phyloP scores from a whole-genome alignment of 78 protist genomes.

The Polysphondylium violaceum region DNA sequence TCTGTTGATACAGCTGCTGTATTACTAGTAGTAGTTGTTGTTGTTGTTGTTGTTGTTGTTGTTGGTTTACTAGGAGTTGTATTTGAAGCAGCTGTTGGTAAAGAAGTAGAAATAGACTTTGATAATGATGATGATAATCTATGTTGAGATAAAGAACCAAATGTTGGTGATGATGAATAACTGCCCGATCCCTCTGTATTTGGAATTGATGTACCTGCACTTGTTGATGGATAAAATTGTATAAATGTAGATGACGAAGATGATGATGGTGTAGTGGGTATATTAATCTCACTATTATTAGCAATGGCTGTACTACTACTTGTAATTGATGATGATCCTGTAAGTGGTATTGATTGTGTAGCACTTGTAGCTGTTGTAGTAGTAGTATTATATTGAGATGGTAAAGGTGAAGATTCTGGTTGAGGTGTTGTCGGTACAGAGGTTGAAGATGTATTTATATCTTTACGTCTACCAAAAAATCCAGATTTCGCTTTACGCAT shows the following conservation, averaged over 20 bases:
- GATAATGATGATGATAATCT: constrained; percentile 44
- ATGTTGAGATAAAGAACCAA: constrained; percentile 60
- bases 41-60: neutral
- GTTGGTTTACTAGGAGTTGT: neutral
- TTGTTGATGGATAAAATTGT: constrained; percentile 26
- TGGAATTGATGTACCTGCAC: neutral
- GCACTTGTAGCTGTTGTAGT: neutral
- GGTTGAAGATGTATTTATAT: neutral
- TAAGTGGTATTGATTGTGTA: constrained; percentile 1
- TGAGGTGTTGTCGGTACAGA: constrained; percentile 12
- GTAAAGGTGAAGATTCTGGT: neutral
- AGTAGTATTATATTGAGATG: neutral
- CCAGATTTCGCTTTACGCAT: constrained; percentile 4
- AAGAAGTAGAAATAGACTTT: neutral
- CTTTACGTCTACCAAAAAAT: neutral
- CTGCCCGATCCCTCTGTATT: constrained; percentile 6
- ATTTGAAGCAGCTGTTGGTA: constrained; percentile 1
- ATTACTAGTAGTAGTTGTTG: neutral
- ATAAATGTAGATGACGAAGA: neutral
- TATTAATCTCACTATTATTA: neutral
- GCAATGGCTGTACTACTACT: neutral
- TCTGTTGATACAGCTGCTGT: neutral
- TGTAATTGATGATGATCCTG: constrained; percentile 3
- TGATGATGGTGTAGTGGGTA: too few relatives aligned
- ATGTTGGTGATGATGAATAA: constrained; percentile 28